Conservation (phyloP, 768 basidiomycete genomes). For the Suillus decipiens region DNA sequence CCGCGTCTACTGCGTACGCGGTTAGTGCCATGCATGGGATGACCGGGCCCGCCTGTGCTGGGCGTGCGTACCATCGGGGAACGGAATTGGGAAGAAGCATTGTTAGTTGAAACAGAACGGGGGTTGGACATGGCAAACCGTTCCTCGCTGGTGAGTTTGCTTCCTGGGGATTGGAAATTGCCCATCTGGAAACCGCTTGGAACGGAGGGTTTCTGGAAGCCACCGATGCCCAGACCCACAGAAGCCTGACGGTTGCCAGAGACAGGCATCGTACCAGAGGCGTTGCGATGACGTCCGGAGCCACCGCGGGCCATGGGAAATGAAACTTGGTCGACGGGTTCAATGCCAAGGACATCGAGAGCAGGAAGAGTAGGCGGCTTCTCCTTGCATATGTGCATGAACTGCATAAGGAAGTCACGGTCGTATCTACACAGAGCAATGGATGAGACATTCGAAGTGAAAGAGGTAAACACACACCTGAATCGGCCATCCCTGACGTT, state of each 20-base stretch:
- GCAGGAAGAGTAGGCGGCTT: conserved; percentile 90
- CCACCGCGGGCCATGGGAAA: conserved; percentile 59
- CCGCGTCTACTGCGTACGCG: conserved; percentile 84
- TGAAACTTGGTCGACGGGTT: conserved; percentile 62
- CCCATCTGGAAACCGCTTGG: conserved; percentile 58
- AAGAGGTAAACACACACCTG: conserved; percentile 46
- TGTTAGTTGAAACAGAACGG: conserved; percentile 60
- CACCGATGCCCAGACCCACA: conserved; percentile 47
- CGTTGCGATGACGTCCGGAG: conserved; percentile 60
- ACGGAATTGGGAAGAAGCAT: conserved; percentile 49
- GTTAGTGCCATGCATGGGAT: conserved; percentile 42
- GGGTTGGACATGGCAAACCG: conserved; percentile 48
- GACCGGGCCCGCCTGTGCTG: conserved; percentile 62
- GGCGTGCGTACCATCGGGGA: conserved; percentile 70
- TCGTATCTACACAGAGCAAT: conserved; percentile 69
- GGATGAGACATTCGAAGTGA: not conserved
- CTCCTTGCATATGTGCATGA: conserved; percentile 93
- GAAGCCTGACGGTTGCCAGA: conserved; percentile 49
- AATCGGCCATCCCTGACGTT: conserved; percentile 88
- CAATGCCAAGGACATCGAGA: conserved; percentile 89
- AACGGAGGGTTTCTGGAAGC: conserved; percentile 32
- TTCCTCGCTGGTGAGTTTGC: conserved; percentile 71
- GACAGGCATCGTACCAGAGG: conserved; percentile 44
- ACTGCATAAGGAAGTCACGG: conserved; percentile 96
- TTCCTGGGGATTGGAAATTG: conserved; percentile 55